phyloP scores from a whole-genome alignment of 169 alveolate species.

The Pseudocohnilembus persalinus region DNA sequence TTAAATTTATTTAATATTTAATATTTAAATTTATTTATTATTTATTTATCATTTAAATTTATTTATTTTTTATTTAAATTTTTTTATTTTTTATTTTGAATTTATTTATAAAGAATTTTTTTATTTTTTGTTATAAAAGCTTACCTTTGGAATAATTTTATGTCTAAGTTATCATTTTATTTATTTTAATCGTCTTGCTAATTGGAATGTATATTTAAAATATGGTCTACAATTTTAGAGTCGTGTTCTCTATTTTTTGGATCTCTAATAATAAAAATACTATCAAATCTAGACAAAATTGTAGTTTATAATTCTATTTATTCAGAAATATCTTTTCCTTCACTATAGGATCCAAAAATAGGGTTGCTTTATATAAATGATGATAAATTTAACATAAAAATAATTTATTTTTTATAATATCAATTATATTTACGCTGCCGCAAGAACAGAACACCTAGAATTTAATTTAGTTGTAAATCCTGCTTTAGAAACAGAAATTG shows the following conservation, averaged over 20 bases:
- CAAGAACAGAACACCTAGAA: conserved; percentile 97
- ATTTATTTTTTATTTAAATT: too few relatives aligned
- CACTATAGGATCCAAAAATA: conserved; percentile 97
- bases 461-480: conserved; percentile 98
- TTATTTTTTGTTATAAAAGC: too few relatives aligned
- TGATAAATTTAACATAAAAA: neutral
- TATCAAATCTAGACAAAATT: conserved; percentile 96
- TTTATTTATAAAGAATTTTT: too few relatives aligned
- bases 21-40: too few relatives aligned
- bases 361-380: conserved; percentile 84
- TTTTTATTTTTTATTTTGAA: too few relatives aligned
- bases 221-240: conserved; percentile 90
- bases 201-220: conserved; percentile 84
- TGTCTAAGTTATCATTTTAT: conserved; percentile 20
- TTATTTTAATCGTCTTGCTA: conserved; percentile 51
- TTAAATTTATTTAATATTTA: too few relatives aligned
- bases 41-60: too few relatives aligned
- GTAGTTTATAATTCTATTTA: conserved; percentile 99
- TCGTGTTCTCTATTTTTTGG: conserved; percentile 94
- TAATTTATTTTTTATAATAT: too few relatives aligned
- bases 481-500: conserved; percentile 99
- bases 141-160: conserved; percentile 33
- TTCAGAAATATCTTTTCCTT: conserved; percentile 94
- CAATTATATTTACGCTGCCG: conserved; percentile 97
- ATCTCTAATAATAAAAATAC: conserved; percentile 97